Evolutionary conservation across 306 rosid genomes (phyloP), one percentile per base, ranked within the genome.

Genomic region (Leucaena leucocephala): DNA sequence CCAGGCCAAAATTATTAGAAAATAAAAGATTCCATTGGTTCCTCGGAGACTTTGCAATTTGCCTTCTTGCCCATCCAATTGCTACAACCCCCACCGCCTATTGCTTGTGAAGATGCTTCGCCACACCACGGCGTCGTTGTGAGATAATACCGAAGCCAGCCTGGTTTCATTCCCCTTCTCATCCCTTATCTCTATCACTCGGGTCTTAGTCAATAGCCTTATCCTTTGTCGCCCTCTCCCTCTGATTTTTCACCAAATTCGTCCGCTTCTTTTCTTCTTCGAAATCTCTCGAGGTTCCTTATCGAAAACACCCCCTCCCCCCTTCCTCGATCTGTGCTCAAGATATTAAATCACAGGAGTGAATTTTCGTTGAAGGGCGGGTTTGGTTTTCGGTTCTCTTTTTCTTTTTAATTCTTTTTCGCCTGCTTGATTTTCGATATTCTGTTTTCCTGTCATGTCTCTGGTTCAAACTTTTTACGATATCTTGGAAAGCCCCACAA

Each of bases 401-500:
- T 1, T 38, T 12, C 17, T 61, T 17, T 3, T 0, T 12, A 22
- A 8, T 15, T 15, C 2, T 19, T 12, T 72, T 49, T 40, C 52
- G 36, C 16, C 15, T 50, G 52, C 6, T 48, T 3, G 14, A 44
- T 44, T 35, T 74, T 72, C 6, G 39, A 40, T 39, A 16, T 5
- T n/a, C 45, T 42, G 3, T 36, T 33, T 21, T 62, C 21, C 59
- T 54, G 48, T 44, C 19, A 77, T 84, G 79, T 81, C 48, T 73
- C 48, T 84, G 63, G 61, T 82, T 48, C 79, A 64, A 35, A 46
- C 74, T 71, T 63, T 84, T 19, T 21, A 45, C n/a, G 82, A 73
- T 40, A n/a, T 90, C 6, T 76, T 83, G 73, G 83, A 84, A 19
- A 80, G 71, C 61, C 83, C 87, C 34, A 48, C 75, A 70, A 63